Base-by-base conservation (phyloP, 257 asterid species). In the Cruciata laevipes region DNA sequence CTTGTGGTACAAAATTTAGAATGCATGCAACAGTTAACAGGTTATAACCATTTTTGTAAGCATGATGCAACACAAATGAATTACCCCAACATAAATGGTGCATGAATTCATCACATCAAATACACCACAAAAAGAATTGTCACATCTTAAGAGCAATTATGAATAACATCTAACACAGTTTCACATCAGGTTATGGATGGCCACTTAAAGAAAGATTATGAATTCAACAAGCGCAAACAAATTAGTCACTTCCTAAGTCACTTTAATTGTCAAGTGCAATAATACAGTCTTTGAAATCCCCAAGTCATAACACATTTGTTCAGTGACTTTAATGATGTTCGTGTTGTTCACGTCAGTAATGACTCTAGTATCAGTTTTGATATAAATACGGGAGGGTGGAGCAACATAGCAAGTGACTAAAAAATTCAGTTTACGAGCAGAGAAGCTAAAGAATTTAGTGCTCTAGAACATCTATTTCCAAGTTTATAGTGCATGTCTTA, bases 241-340 rank as follows among this genome's bases (percentile, higher is more conserved):
- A 47, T 47, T 16, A 14, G 53, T n/a, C n/a, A n/a, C 40, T 14
- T 47, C 53, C 53, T 16, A n/a, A n/a, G 20, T 20, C 14, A 13
- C 3, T 47, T 47, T 47, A 47, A 47, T 47, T 42, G 51, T 42
- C 51, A 42, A 42, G 51, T 42, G 51, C 51, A 42, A 42, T 42
- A 18, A 42, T 42, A 42, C 51, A 10, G 0, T 20, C 3, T 20
- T 53, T 52, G 10, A 53, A 0, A 0, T n/a, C n/a, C 3, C n/a
- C 24, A 53, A 18, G 12, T 20, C 59, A 60, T 13, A 60, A 37
- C 25, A 58, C 37, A 59, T 80, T 58, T 83, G 88, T 2, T 86
- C 77, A 9, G 72, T 79, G 52, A 88, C 96, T 21, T 95, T 95
- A 32, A 90, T 73, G 68, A 86, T 88, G 31, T 63, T 76, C 93